These are phyloP conservation scores for Trichothecium sympodiale DNA, from an alignment of 2,329 filamentous ascomycete genomes.

Conservation along the genomic window DNA sequence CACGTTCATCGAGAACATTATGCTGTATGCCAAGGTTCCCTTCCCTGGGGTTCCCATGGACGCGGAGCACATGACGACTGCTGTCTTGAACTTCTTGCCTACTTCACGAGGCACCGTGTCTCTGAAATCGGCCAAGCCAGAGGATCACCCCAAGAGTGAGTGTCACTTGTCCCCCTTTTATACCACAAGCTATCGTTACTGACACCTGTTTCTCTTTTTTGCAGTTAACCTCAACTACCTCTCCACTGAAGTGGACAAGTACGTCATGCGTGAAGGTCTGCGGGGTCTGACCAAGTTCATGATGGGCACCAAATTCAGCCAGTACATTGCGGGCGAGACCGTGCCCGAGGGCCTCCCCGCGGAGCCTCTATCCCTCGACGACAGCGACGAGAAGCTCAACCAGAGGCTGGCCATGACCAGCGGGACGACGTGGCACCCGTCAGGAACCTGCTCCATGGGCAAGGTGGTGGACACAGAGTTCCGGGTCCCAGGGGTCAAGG, in stretches of 20 bases:
- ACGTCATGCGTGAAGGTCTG: conserved; percentile 12
- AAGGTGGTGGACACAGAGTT: conserved; percentile 45
- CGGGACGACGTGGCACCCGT: conserved; percentile 40
- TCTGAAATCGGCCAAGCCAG: conserved; percentile 9
- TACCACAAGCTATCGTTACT: neutral
- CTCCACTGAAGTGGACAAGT: conserved; percentile 13
- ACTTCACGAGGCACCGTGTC: conserved; percentile 12
- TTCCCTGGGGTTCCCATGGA: conserved; percentile 11
- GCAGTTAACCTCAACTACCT: conserved; percentile 14
- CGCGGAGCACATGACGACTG: conserved; percentile 12
- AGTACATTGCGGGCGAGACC: conserved; percentile 11
- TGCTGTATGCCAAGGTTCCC: conserved; percentile 12
- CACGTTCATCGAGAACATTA: conserved; percentile 13
- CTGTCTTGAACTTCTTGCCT: conserved; percentile 11
- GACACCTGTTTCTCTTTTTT: neutral
- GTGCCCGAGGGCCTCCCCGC: conserved; percentile 8
- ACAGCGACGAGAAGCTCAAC: conserved; percentile 11
- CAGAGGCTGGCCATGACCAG: conserved; percentile 10
- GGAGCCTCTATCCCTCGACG: conserved; percentile 8
- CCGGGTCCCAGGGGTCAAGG: conserved; percentile 32
- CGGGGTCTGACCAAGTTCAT: conserved; percentile 12
- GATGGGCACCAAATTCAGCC: conserved; percentile 9
- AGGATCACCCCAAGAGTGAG: conserved; percentile 12
- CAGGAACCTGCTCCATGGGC: conserved; percentile 43
- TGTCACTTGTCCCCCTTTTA: neutral